phyloP scores from a whole-genome alignment of 768 basidiomycete genomes.

The Leccinum subgranulosum region DNA sequence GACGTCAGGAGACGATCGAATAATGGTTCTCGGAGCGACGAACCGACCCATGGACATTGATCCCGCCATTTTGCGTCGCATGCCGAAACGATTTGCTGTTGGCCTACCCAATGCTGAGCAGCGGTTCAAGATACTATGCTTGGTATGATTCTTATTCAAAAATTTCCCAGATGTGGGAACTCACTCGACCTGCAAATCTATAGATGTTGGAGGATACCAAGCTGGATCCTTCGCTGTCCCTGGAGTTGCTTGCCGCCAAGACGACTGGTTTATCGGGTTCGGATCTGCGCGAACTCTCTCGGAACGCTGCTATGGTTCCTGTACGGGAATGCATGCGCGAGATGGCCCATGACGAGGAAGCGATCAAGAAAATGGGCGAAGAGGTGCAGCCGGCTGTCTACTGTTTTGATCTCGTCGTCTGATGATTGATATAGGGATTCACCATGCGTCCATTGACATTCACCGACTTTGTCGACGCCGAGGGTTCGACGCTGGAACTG shows the following conservation, averaged over 20 bases:
- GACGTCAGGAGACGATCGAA: constrained; percentile 73
- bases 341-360: constrained; percentile 43
- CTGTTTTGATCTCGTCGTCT: neutral
- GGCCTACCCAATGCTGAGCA: constrained; percentile 76
- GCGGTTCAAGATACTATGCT: constrained; percentile 74
- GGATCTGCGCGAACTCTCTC: constrained; percentile 87
- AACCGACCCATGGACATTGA: constrained; percentile 94
- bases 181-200: neutral
- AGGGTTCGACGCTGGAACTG: constrained; percentile 30
- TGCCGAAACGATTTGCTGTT: constrained; percentile 95
- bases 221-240: constrained; percentile 57
- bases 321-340: constrained; percentile 79
- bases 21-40: constrained; percentile 91
- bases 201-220: constrained; percentile 85
- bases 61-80: constrained; percentile 83
- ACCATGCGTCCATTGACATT: constrained; percentile 68
- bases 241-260: constrained; percentile 59
- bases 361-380: constrained; percentile 41
- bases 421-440: constrained; percentile 55
- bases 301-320: constrained; percentile 92
- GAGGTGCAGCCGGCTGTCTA: constrained; percentile 33
- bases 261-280: constrained; percentile 84
- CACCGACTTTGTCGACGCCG: constrained; percentile 60
- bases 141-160: constrained; percentile 46
- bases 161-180: neutral